Evolutionary conservation across 2,329 filamentous ascomycete species (phyloP).

Genomic region (Epichloe hybrida): DNA sequence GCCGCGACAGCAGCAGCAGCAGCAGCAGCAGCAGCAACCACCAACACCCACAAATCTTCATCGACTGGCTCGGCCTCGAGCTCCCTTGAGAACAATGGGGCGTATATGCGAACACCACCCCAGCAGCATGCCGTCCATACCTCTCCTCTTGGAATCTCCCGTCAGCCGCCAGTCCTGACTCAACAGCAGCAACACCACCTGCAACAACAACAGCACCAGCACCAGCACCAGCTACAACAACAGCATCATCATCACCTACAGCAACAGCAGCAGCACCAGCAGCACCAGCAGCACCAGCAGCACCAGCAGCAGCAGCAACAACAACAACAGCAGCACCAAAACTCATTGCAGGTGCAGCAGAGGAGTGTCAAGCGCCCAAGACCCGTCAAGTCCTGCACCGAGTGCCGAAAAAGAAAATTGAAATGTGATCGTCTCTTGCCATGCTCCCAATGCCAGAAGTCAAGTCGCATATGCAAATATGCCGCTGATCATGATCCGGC

Average conservation of each 20-base stretch:
- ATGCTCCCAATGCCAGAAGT: conserved; percentile 45
- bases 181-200: conserved; percentile 12
- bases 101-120: conserved; percentile 6
- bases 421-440: conserved; percentile 42
- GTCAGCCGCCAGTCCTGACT: conserved; percentile 13
- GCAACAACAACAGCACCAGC: conserved; percentile 11
- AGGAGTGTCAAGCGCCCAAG: conserved; percentile 39
- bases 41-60: conserved; percentile 1
- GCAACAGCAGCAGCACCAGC: conserved; percentile 15
- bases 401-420: conserved; percentile 44
- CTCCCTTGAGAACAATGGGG: conserved; percentile 4
- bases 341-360: conserved; percentile 15
- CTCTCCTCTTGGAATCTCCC: conserved; percentile 2
- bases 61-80: conserved; percentile 2
- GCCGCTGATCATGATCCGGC: conserved; percentile 33
- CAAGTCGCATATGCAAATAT: conserved; percentile 40
- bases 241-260: conserved; percentile 2
- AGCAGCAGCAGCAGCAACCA: neutral
- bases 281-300: conserved; percentile 11
- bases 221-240: conserved; percentile 13
- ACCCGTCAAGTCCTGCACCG: conserved; percentile 42
- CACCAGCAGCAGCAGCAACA: conserved; percentile 10
- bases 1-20: conserved; percentile 4
- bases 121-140: conserved; percentile 6
- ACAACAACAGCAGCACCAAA: conserved; percentile 14